Evolutionary conservation across 2,329 filamentous ascomycete species (phyloP).

Genomic region (Trichoderma sp.): DNA sequence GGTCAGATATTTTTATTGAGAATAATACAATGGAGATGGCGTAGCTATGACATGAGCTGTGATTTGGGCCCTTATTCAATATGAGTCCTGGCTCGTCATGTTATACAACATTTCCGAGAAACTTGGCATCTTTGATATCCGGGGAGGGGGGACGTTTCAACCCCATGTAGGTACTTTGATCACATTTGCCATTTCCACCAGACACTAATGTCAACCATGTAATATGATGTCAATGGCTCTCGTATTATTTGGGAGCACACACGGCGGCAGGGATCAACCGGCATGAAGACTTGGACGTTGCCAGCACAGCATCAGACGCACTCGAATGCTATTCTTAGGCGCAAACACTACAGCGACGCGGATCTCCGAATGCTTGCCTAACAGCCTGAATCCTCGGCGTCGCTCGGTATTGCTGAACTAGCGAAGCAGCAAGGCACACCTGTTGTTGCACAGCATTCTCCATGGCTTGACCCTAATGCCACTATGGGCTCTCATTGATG

Average conservation of each 20-base stretch:
- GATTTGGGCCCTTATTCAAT: background rate
- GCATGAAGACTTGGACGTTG: background rate
- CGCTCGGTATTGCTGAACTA: background rate
- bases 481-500: background rate
- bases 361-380: background rate
- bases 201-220: background rate
- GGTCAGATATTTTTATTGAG: background rate
- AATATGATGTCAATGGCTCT: background rate
- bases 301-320: background rate
- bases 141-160: background rate
- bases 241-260: background rate
- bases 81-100: background rate
- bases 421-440: background rate
- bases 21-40: background rate
- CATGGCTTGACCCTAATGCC: background rate
- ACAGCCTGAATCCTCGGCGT: background rate
- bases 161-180: background rate
- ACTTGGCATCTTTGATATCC: background rate
- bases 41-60: background rate
- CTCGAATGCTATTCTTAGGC: background rate
- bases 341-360: background rate
- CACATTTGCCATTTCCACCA: background rate
- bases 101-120: background rate
- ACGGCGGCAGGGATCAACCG: background rate
- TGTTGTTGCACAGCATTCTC: background rate